Evolutionary conservation across 129 eudicot species (phyloP).

Genomic region (Gnaphalium uliginosum): DNA sequence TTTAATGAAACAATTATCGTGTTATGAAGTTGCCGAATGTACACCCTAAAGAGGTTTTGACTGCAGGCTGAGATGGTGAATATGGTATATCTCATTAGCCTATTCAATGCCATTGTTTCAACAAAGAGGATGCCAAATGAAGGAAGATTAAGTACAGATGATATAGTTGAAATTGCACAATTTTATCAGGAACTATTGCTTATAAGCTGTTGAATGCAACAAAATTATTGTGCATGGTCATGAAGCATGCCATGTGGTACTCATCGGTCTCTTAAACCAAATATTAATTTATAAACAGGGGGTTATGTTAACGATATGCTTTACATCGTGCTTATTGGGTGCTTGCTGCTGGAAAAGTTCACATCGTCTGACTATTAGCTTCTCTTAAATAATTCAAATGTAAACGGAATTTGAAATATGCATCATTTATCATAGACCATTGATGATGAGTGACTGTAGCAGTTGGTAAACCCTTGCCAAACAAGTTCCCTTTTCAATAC

Average conservation of each 20-base stretch:
- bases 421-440: not conserved
- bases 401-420: not conserved
- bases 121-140: conserved; percentile 4
- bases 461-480: not conserved
- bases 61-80: not conserved
- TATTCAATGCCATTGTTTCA: not conserved
- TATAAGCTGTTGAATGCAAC: not conserved
- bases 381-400: not conserved
- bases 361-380: not conserved
- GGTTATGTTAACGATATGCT: not conserved
- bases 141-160: not conserved
- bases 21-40: not conserved
- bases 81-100: not conserved
- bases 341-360: not conserved
- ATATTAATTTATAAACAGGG: not conserved
- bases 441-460: not conserved
- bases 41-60: not conserved
- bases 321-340: not conserved
- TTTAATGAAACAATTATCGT: not conserved
- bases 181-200: not conserved
- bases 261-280: not conserved
- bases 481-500: too few species aligned
- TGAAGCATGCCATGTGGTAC: not conserved
- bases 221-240: not conserved
- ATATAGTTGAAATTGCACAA: not conserved